Conservation (phyloP, 2,329 filamentous ascomycete species). For the Colletotrichum kahawae region DNA sequence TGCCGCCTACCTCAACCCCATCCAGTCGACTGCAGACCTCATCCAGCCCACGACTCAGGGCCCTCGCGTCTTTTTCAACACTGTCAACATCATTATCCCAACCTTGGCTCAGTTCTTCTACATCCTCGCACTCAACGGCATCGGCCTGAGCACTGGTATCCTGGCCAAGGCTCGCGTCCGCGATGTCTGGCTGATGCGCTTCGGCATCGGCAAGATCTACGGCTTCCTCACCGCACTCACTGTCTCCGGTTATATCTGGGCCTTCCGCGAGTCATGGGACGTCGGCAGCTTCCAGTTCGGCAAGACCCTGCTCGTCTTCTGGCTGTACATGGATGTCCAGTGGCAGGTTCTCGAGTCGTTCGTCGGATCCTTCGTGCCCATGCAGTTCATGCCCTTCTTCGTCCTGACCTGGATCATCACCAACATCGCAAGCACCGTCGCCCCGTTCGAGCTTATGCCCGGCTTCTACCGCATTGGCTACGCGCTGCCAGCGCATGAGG, state of each 20-base stretch:
- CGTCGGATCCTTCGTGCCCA: constrained; percentile 31
- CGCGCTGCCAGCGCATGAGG: constrained; percentile 37
- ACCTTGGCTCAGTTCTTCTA: constrained; percentile 36
- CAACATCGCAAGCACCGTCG: constrained; percentile 41
- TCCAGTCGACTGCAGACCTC: constrained; percentile 30
- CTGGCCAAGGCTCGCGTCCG: constrained; percentile 22
- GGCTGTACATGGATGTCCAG: constrained; percentile 47
- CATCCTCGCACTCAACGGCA: constrained; percentile 23
- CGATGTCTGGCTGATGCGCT: constrained; percentile 29
- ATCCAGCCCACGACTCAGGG: constrained; percentile 39
- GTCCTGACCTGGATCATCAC: constrained; percentile 46
- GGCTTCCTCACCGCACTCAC: constrained; percentile 40
- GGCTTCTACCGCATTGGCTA: constrained; percentile 46
- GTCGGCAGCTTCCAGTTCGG: constrained; percentile 35
- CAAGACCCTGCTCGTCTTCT: constrained; percentile 34
- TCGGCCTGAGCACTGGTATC: not conserved
- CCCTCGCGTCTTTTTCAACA: constrained; percentile 39
- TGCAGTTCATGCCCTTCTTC: constrained; percentile 43
- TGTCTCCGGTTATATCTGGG: constrained; percentile 48
- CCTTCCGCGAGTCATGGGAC: constrained; percentile 45
- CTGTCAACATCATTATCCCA: constrained; percentile 41
- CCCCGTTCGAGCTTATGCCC: constrained; percentile 40
- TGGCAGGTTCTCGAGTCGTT: constrained; percentile 44
- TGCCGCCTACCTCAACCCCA: constrained; percentile 38
- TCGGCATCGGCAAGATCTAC: constrained; percentile 33